phyloP scores from a whole-genome alignment of 2,329 filamentous ascomycete genomes.

The Venturia pyrina region DNA sequence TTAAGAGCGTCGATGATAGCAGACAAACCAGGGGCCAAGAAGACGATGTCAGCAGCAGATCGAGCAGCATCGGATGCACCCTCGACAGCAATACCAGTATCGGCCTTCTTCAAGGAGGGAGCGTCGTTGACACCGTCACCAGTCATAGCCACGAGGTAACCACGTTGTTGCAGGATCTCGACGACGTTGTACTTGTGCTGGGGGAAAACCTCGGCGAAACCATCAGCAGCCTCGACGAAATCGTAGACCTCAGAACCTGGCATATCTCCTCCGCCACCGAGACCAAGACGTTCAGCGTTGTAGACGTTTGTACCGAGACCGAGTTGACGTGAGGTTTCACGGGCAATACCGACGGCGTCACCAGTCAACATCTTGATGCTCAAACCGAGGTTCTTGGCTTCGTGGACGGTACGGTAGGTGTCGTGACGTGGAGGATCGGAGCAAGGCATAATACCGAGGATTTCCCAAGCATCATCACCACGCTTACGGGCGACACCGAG shows the following conservation, averaged over 20 bases:
- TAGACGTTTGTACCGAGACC: conserved; percentile 90
- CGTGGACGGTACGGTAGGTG: conserved; percentile 80
- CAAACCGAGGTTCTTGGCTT: conserved; percentile 77
- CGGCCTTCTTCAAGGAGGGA: conserved; percentile 87
- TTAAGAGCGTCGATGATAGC: conserved; percentile 89
- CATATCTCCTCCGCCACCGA: conserved; percentile 85
- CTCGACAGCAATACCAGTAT: conserved; percentile 91
- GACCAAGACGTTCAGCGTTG: conserved; percentile 84
- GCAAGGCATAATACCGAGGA: conserved; percentile 91
- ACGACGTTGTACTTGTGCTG: conserved; percentile 95
- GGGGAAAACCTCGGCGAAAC: conserved; percentile 89
- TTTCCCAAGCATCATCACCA: conserved; percentile 73
- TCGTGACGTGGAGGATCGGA: conserved; percentile 85
- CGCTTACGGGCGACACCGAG: conserved; percentile 88
- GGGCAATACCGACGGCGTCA: conserved; percentile 86
- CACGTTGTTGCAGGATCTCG: conserved; percentile 86
- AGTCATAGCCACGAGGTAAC: conserved; percentile 91
- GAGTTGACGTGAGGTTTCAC: conserved; percentile 83
- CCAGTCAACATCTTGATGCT: conserved; percentile 96
- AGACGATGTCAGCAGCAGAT: conserved; percentile 87
- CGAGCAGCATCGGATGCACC: conserved; percentile 84
- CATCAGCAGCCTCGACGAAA: conserved; percentile 90
- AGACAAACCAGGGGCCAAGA: conserved; percentile 82
- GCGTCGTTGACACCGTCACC: conserved; percentile 94
- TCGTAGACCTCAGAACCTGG: conserved; percentile 89